Evolutionary conservation across 257 asterid genomes (phyloP).

Genomic region (Primulina tabacum): DNA sequence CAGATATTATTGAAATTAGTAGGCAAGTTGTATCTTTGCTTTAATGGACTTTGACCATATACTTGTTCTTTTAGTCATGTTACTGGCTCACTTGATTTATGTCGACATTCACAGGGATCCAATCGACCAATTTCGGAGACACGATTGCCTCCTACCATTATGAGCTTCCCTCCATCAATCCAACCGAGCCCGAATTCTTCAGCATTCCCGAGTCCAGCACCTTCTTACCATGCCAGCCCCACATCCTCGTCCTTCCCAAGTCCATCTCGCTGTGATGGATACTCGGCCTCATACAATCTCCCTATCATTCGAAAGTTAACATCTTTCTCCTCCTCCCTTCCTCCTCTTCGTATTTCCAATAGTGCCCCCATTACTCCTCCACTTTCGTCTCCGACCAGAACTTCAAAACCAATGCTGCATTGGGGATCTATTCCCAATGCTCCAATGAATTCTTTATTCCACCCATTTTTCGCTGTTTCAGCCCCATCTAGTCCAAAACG

Average conservation of each 20-base stretch:
- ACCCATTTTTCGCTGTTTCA: constrained; percentile 62
- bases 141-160: constrained; percentile 33
- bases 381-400: constrained; percentile 77
- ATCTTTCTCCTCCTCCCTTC: constrained; percentile 49
- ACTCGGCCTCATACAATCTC: constrained; percentile 45
- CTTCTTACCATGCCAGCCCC: constrained; percentile 77
- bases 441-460: constrained; percentile 43
- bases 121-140: constrained; percentile 43
- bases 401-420: constrained; percentile 51
- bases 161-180: constrained; percentile 53
- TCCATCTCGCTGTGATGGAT: constrained; percentile 57
- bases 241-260: constrained; percentile 70
- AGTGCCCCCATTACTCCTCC: constrained; percentile 95
- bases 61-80: constrained; percentile 4
- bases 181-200: constrained; percentile 71
- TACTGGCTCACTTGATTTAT: constrained; percentile 7
- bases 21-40: not conserved
- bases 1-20: not conserved
- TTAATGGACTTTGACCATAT: not conserved
- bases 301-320: constrained; percentile 52
- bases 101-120: constrained; percentile 43
- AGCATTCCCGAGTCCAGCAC: constrained; percentile 62
- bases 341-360: constrained; percentile 65
- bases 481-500: constrained; percentile 86
- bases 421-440: constrained; percentile 53